A percentile compares a stretch with the other conserved stretches of the same genome.
These are phyloP conservation scores for Entomortierella lignicola DNA, from an alignment of 192 early-diverging fungal genomes.

Conservation along the genomic window DNA sequence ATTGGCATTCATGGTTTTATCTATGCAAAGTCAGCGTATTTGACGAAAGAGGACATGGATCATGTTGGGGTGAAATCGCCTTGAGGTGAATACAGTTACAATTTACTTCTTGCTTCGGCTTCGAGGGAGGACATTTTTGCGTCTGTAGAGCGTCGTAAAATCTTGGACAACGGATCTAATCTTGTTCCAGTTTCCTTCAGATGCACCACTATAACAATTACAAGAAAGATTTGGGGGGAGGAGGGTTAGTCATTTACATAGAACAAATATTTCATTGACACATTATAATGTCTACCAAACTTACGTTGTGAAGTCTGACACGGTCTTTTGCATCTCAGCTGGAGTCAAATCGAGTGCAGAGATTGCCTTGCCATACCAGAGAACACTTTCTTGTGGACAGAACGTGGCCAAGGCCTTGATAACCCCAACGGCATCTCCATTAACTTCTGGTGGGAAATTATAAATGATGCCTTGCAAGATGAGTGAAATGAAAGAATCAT, in stretches of 20 bases:
- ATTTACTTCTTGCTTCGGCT: slow-evolving; percentile 38
- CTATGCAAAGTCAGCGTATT: background rate
- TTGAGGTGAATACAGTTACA: background rate
- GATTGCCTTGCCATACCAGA: slow-evolving; percentile 64
- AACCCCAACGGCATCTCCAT: slow-evolving; percentile 65
- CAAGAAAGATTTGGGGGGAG: background rate
- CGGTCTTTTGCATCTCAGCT: slow-evolving; percentile 59
- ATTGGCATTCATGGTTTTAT: background rate
- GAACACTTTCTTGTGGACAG: slow-evolving; percentile 57
- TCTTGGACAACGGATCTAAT: slow-evolving; percentile 66
- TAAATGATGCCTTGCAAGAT: slow-evolving; percentile 68
- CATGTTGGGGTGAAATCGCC: background rate
- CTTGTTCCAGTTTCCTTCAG: slow-evolving; percentile 62
- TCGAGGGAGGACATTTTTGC: slow-evolving; percentile 57
- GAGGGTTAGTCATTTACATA: background rate
- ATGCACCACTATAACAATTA: slow-evolving; percentile 66
- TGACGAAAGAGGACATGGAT: too few species aligned
- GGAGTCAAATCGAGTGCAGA: slow-evolving; percentile 61
- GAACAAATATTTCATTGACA: too few species aligned
- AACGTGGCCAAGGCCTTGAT: slow-evolving; percentile 60
- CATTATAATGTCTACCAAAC: slow-evolving; percentile 13
- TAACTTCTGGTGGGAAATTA: slow-evolving; percentile 64
- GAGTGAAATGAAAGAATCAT: slow-evolving; percentile 58
- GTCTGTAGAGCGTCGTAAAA: slow-evolving; percentile 66
- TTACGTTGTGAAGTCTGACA: slow-evolving; percentile 70